Evolutionary conservation across 2,329 filamentous ascomycete genomes (phyloP), one percentile per base, ranked within the genome.

Genomic region (Fusarium irregulare): DNA sequence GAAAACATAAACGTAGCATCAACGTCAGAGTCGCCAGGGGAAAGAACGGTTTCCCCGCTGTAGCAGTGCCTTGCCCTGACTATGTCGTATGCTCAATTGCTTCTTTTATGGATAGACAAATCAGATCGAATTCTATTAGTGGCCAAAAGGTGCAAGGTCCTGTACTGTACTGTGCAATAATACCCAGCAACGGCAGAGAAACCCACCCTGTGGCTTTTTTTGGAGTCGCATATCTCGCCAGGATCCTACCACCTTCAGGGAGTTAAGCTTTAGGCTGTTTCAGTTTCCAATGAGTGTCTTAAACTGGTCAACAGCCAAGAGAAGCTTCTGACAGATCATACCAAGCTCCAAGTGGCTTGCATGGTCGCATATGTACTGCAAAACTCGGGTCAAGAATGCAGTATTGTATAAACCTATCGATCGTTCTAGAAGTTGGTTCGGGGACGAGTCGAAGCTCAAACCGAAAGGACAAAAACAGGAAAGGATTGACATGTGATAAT

Each of bases 1-100:
- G 37, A 32, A 45, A 44, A 20, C 16, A 40, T 49, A 57, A 61
- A 68, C 53, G 64, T 49, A 61, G 53, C 53, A 55, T 51, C 59
- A 61, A 65, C 55, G 60, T 69, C 58, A 66, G 62, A 41, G 18
- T 50, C 30, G 48, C 30, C 48, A 50, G 48, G 30, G 48, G 49
- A 56, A 68, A 70, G 54, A 57, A 53, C 28, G 28, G 59, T 41
- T 70, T 68, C 68, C 68, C 68, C 64, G 55, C 68, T 65, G 60
- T 21, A 5, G 13, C n/a, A 23, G 34, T 23, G 16, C 11, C 23
- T 49, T 34, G 16, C 30, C 30, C 48, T 40, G 21, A 48, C 34
- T n/a, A 13, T 49, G 50, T 53, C 50, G 37, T 45, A 55, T 68
- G 60, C 54, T 56, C 55, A 71, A 70, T 70, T 71, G 58, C 55